phyloP scores from a whole-genome alignment of 768 basidiomycete genomes.

The Leccinum pellstonianum region DNA sequence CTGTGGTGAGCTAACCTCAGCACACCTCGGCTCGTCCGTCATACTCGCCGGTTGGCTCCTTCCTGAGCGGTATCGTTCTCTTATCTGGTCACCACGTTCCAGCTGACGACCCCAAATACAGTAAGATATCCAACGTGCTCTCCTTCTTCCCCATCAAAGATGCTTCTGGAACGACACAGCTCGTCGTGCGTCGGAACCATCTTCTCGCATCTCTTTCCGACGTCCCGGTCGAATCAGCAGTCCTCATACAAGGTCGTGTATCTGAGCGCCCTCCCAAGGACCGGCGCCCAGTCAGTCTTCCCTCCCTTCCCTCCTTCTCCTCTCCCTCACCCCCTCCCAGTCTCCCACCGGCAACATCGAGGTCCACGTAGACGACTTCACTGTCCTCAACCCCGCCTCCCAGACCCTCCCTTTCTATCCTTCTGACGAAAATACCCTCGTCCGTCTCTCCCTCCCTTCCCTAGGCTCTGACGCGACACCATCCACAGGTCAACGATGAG shows the following conservation, averaged over 20 bases:
- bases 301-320: slow-evolving; percentile 3
- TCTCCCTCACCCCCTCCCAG: slow-evolving; percentile 34
- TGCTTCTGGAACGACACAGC: slow-evolving; percentile 72
- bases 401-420: slow-evolving; percentile 79
- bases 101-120: slow-evolving; percentile 42
- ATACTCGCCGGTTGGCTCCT: slow-evolving; percentile 82
- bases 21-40: slow-evolving; percentile 56
- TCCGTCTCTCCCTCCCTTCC: slow-evolving; percentile 38
- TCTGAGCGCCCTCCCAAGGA: slow-evolving; percentile 59
- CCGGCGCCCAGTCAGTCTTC: slow-evolving; percentile 54
- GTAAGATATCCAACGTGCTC: slow-evolving; percentile 63
- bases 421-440: slow-evolving; percentile 71
- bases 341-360: slow-evolving; percentile 74
- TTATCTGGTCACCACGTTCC: slow-evolving; percentile 26
- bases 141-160: slow-evolving; percentile 90
- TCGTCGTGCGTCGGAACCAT: slow-evolving; percentile 57
- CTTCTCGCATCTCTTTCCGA: slow-evolving; percentile 48
- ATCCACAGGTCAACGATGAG: slow-evolving; percentile 75
- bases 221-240: slow-evolving; percentile 74
- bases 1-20: slow-evolving; percentile 55
- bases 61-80: slow-evolving; percentile 65
- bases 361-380: slow-evolving; percentile 67
- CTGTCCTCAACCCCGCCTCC: slow-evolving; percentile 77
- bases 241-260: slow-evolving; percentile 77
- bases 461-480: neutral